Evolutionary conservation across 2,329 filamentous ascomycete genomes (phyloP).

Genomic region (Colletotrichum coccodes): DNA sequence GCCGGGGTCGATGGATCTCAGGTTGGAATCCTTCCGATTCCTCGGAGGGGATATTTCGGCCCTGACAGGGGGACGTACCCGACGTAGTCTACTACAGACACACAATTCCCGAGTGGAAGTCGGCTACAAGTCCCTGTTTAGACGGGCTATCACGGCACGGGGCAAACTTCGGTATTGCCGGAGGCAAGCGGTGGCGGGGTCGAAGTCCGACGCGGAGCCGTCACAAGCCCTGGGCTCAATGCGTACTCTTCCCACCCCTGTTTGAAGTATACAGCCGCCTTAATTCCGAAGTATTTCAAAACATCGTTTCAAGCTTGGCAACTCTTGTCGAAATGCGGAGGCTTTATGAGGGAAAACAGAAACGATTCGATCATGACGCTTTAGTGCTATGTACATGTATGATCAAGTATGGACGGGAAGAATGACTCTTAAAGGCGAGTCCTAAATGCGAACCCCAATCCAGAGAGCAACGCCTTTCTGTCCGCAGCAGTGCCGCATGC

Average conservation of each 20-base stretch:
- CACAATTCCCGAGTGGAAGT: no score
- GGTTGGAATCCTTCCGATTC: conserved; percentile 36
- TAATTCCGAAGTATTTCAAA: neutral
- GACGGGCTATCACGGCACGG: neutral
- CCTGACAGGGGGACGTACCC: conserved; percentile 38
- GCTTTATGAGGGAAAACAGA: neutral
- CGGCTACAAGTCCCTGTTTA: no score
- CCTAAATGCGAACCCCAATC: neutral
- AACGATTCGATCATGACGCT: neutral
- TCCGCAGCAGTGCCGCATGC: neutral
- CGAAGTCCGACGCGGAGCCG: neutral
- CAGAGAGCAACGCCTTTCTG: conserved; percentile 3
- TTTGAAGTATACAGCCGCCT: neutral
- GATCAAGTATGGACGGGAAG: conserved; percentile 19
- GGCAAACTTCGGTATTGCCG: neutral
- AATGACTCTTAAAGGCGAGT: neutral
- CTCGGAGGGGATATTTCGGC: conserved; percentile 40
- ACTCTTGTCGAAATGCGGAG: neutral
- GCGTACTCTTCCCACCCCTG: neutral
- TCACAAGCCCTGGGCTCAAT: neutral
- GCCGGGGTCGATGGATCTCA: conserved; percentile 37
- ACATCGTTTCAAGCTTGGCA: neutral
- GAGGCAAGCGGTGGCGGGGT: neutral
- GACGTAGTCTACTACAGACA: neutral
- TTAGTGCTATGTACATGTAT: neutral